Conservation (phyloP, 768 basidiomycete genomes). For the Boletus tylopilopsis region DNA sequence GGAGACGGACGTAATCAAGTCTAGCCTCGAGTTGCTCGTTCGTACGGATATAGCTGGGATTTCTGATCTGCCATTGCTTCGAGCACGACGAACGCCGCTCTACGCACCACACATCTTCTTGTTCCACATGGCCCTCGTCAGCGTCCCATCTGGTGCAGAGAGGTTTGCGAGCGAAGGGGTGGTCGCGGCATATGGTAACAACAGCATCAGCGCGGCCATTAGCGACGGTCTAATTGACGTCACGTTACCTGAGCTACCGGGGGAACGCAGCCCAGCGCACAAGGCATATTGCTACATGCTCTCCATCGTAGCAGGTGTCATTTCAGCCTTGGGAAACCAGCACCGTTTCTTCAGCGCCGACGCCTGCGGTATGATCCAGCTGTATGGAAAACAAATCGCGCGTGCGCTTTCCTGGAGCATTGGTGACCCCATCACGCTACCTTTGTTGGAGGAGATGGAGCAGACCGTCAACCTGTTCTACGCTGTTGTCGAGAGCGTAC, state of each 20-base stretch:
- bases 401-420: slow-evolving; percentile 80
- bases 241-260: slow-evolving; percentile 62
- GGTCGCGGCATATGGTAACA: slow-evolving; percentile 79
- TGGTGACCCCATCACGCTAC: slow-evolving; percentile 69
- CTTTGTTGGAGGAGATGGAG: slow-evolving; percentile 80
- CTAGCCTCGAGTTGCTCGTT: slow-evolving; percentile 70
- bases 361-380: slow-evolving; percentile 78
- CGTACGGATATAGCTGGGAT: slow-evolving; percentile 67
- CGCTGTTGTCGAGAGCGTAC: slow-evolving; percentile 55
- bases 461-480: slow-evolving; percentile 76
- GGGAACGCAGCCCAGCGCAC: slow-evolving; percentile 77
- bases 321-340: slow-evolving; percentile 56
- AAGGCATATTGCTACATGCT: slow-evolving; percentile 82
- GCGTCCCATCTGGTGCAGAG: slow-evolving; percentile 75
- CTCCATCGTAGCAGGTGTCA: slow-evolving; percentile 69
- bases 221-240: slow-evolving; percentile 72
- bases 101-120: slow-evolving; percentile 77
- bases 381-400: slow-evolving; percentile 78
- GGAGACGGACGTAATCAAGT: slow-evolving; percentile 73
- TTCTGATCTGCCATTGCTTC: slow-evolving; percentile 60
- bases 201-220: slow-evolving; percentile 71
- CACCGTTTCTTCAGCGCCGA: slow-evolving; percentile 83
- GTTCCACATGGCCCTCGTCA: slow-evolving; percentile 84
- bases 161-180: slow-evolving; percentile 81
- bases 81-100: slow-evolving; percentile 59